Base-by-base conservation (phyloP, 352 stramenopile genomes). In the Phytophthora niederhauseri region DNA sequence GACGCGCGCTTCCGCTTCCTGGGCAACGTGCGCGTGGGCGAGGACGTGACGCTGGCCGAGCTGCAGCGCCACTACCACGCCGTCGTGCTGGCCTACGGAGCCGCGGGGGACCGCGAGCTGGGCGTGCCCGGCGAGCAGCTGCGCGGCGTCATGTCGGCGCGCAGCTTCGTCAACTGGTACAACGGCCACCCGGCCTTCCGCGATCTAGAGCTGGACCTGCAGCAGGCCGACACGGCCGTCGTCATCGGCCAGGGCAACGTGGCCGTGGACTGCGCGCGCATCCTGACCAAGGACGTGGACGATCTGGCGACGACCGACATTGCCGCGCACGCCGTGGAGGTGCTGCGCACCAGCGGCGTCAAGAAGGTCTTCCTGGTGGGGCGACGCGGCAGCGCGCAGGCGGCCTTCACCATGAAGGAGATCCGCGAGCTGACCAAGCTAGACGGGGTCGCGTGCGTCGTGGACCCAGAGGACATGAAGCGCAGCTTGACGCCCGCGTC, bases 91-190 rank as follows among this genome's bases (percentile, higher is more conserved):
- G 96, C 97, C 6, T 99, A 99, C 73, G 98, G 98, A 11, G 97
- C 97, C 38, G 82, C 91, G 55, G 89, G 83, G n/a, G 97, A 99
- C 75, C 84, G 81, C 22, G 78, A 87, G 59, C 77, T 99, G 3
- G 81, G 82, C 30, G 81, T 99, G 46, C 88, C 89, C 14, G 94
- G 92, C 15, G 94, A 98, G 70, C 62, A 85, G 8, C 73, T 94
- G 3, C 17, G 54, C 0, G 82, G 82, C 26, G 91, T 99, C 15
- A 64, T 98, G 54, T 91, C 82, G 30, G 94, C 97, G 4, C 80
- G 97, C 20, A 84, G 93, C 62, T 99, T 99, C 75, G 97, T 99
- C 12, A 97, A 98, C 76, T 99, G 97, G 97, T 99, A 99, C 87
- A 99, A 99, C 72, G 97, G 95, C 43, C 97, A 99, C 84, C 96